These are phyloP conservation scores for Clarireedia hainanense DNA, from an alignment of 2,329 filamentous ascomycete species.

Conservation along the genomic window DNA sequence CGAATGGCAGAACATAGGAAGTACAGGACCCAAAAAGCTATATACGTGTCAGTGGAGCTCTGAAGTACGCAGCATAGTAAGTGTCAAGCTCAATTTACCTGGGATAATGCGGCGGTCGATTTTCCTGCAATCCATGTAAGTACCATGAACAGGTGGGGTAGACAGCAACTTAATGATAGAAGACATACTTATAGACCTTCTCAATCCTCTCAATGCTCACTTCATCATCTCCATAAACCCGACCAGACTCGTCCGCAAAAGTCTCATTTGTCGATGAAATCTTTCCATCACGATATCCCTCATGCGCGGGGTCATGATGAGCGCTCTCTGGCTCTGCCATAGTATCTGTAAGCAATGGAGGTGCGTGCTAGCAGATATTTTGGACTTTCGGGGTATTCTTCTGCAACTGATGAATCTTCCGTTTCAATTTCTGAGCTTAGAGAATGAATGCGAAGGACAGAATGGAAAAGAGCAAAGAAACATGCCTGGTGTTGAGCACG, in stretches of 20 bases:
- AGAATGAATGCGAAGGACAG: neutral
- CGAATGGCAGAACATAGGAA: conserved; percentile 89
- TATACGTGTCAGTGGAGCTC: neutral
- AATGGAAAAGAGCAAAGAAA: neutral
- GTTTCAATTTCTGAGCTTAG: neutral
- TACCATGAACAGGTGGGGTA: neutral
- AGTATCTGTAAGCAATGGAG: conserved; percentile 26
- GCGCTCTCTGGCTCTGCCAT: conserved; percentile 20
- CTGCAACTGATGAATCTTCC: neutral
- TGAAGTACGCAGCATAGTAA: neutral
- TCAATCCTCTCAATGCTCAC: conserved; percentile 27
- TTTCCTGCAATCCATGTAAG: conserved; percentile 30
- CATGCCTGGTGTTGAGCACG: neutral
- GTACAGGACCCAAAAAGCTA: conserved; percentile 82
- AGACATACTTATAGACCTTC: conserved; percentile 31
- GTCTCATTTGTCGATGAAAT: neutral
- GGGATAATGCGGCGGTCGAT: conserved; percentile 51
- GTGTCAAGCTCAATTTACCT: conserved; percentile 22
- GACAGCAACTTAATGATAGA: neutral
- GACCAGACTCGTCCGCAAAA: conserved; percentile 7
- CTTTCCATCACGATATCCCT: conserved; percentile 5
- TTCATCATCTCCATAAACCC: conserved; percentile 16
- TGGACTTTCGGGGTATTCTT: neutral
- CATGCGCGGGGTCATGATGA: conserved; percentile 4
- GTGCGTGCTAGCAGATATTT: conserved; percentile 24